phyloP scores from a whole-genome alignment of 208 protist species.

The Leptomonas pyrrhocoris region DNA sequence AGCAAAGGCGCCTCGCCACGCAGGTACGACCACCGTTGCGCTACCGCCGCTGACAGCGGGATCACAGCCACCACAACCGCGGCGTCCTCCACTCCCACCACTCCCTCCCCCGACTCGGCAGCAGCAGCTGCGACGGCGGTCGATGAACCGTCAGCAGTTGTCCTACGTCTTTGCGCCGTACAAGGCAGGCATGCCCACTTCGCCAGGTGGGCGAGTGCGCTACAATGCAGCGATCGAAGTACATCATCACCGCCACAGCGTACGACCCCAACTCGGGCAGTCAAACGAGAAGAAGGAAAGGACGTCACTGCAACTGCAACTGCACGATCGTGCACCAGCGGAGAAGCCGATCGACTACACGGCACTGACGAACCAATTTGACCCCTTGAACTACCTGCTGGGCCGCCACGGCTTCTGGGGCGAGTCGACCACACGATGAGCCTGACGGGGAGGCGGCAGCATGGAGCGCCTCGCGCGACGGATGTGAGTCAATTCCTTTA shows the following conservation, averaged over 20 bases:
- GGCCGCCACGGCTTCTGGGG: conserved; percentile 45
- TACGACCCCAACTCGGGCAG: neutral
- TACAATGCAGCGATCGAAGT: neutral
- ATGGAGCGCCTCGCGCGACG: too few species aligned
- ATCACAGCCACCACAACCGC: neutral
- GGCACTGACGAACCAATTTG: conserved; percentile 12
- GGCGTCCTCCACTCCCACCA: neutral
- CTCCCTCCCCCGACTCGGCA: neutral
- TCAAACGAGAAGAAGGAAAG: neutral
- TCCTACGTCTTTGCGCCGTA: conserved; percentile 18
- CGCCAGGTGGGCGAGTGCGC: neutral
- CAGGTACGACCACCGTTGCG: neutral
- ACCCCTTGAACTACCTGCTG: conserved; percentile 34
- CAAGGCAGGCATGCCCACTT: neutral
- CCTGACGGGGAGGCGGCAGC: too few species aligned
- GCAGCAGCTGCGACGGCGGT: neutral
- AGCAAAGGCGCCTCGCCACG: neutral
- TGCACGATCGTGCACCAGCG: neutral
- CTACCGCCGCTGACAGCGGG: neutral
- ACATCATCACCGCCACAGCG: neutral
- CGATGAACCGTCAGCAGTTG: neutral
- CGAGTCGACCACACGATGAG: conserved; percentile 24
- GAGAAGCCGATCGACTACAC: conserved; percentile 8
- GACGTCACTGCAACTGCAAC: neutral
- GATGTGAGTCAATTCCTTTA: too few species aligned